Percentiles rank a stretch among this genome's conserved stretches.
Conservation (phyloP, 116 monocot species). For the Trichopus zeylanicus region DNA sequence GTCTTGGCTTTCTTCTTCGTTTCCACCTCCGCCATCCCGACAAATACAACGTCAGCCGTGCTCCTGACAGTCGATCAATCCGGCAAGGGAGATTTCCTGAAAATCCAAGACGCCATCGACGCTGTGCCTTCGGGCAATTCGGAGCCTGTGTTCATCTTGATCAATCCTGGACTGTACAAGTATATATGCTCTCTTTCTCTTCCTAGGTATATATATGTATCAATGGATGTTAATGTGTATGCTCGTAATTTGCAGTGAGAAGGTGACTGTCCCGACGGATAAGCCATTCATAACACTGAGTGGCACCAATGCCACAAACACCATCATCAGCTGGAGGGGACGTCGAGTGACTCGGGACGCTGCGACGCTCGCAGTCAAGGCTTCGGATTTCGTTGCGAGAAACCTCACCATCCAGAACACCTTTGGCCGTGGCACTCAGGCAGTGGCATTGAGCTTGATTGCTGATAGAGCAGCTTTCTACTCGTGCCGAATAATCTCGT, state of each 20-base stretch:
- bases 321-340: conserved; percentile 40
- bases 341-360: conserved; percentile 8
- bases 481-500: conserved; percentile 27
- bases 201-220: no score
- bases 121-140: conserved; percentile 23
- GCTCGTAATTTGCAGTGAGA: no score
- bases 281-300: conserved; percentile 45
- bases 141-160: conserved; percentile 13
- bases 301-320: conserved; percentile 15
- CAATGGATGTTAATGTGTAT: no score
- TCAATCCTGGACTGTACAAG: conserved; percentile 45
- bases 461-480: conserved; percentile 52
- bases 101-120: conserved; percentile 58
- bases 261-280: conserved; percentile 32
- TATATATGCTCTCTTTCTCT: no score
- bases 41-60: no score
- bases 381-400: conserved; percentile 50
- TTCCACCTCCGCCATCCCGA: no score
- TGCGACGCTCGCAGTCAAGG: conserved; percentile 23
- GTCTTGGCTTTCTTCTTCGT: no score
- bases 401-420: conserved; percentile 53
- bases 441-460: conserved; percentile 29
- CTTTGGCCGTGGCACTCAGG: conserved; percentile 15
- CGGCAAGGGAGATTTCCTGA: conserved; percentile 35
- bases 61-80: conserved; percentile 43